Evolutionary conservation across 305 asterid species (phyloP).

Genomic region (Salvia sclarea): DNA sequence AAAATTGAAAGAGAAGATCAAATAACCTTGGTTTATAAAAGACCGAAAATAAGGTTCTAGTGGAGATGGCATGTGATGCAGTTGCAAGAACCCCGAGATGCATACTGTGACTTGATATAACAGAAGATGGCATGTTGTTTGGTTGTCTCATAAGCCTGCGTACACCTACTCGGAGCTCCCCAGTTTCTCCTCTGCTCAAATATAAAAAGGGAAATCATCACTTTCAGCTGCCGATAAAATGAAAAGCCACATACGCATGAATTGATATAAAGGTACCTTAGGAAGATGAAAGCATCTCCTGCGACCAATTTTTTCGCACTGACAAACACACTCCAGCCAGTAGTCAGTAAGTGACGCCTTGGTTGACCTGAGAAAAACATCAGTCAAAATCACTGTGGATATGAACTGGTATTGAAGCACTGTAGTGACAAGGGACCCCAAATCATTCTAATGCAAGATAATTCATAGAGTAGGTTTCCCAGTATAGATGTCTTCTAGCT

Average conservation of each 20-base stretch:
- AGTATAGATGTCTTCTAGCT: slow-evolving; percentile 4
- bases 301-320: slow-evolving; percentile 88
- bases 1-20: slow-evolving; percentile 17
- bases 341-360: slow-evolving; percentile 87
- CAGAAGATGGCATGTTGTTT: slow-evolving; percentile 85
- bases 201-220: slow-evolving; percentile 22
- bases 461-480: neutral
- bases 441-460: slow-evolving; percentile 13
- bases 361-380: slow-evolving; percentile 75
- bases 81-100: slow-evolving; percentile 96
- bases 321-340: slow-evolving; percentile 95
- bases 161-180: slow-evolving; percentile 95
- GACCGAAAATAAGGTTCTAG: slow-evolving; percentile 79
- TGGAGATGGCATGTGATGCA: slow-evolving; percentile 82
- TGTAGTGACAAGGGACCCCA: slow-evolving; percentile 18
- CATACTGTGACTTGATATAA: slow-evolving; percentile 93
- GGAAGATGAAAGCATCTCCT: slow-evolving; percentile 88
- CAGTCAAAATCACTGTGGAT: slow-evolving; percentile 17
- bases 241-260: slow-evolving; percentile 12
- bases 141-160: slow-evolving; percentile 83
- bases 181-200: slow-evolving; percentile 71
- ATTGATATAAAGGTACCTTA: slow-evolving; percentile 52
- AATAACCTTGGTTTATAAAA: slow-evolving; percentile 84
- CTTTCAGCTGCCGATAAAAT: slow-evolving; percentile 24
- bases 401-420: neutral